Conservation (phyloP, 441 rosid genomes). For the Bruguiera hainesii region DNA sequence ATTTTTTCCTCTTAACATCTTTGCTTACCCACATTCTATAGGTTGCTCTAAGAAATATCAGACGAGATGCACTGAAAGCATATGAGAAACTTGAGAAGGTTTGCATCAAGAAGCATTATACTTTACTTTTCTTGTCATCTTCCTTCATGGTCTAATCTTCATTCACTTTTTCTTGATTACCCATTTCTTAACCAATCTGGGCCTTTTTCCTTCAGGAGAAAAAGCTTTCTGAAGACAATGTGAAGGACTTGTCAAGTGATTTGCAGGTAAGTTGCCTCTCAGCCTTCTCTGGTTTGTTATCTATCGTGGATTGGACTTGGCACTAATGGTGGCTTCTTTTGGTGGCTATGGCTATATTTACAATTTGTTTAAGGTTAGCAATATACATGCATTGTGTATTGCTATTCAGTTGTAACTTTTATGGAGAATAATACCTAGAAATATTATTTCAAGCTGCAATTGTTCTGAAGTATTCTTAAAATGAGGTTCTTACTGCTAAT, state of each 20-base stretch:
- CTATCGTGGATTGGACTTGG: not conserved
- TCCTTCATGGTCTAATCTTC: not conserved
- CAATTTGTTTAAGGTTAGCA: not conserved
- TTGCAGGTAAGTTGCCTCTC: conserved; percentile 55
- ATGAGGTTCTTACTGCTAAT: not conserved
- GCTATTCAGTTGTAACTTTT: not conserved
- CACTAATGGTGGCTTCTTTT: not conserved
- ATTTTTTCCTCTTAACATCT: conserved; percentile 7
- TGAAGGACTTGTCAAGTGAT: conserved; percentile 81
- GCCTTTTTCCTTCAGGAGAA: conserved; percentile 52
- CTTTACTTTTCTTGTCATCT: not conserved
- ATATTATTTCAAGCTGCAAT: not conserved
- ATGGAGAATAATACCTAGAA: not conserved
- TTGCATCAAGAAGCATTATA: conserved; percentile 3
- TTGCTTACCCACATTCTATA: conserved; percentile 21
- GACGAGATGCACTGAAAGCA: conserved; percentile 88
- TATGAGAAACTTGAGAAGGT: conserved; percentile 95
- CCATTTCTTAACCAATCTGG: conserved; percentile 2
- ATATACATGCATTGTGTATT: not conserved
- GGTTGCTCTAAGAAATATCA: conserved; percentile 90
- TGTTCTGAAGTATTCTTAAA: not conserved
- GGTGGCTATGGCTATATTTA: not conserved
- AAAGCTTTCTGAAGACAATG: conserved; percentile 94
- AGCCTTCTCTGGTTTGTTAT: not conserved
- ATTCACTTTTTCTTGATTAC: not conserved